Base-by-base conservation (phyloP, 768 basidiomycete genomes). In the Mycena polygramma region DNA sequence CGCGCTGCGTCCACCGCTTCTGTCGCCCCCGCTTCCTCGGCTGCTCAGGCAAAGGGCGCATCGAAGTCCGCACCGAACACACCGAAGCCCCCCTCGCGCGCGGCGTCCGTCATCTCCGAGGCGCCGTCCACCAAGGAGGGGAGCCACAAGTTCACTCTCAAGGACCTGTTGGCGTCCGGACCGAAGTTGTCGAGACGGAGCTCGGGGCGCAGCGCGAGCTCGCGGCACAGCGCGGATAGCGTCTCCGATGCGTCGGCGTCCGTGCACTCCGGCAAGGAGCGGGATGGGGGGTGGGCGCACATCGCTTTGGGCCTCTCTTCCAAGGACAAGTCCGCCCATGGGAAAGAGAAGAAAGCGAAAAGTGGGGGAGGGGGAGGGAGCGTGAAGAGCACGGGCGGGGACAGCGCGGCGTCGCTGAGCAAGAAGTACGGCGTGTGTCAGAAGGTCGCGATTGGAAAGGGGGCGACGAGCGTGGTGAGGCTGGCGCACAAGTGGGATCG, bases 401-500 rank as follows among this genome's bases (percentile, higher is more conserved):
- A 86, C 57, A 87, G 86, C 35, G 11, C 36, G 6, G 61, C 70
- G 74, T 81, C 13, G 78, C 75, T 87, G 73, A 82, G 93, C 46
- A 91, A 96, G 81, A 99, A 99, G 87, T 99, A 99, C 77, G 98
- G 97, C 39, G 91, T 98, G 15, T 99, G 97, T 80, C 95, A 97
- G 84, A 95, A 95, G 83, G 66, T 68, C 24, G 97, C 97, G 15
- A 98, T 99, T 72, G 97, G 97, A 46, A 98, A 96, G 81, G 97
- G 97, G 22, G 98, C 97, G n/a, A 99, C 98, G 30, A 95, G 94
- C 57, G 96, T 98, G 63, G 97, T 99, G 52, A 86, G 95, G 54
- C 88, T 99, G 20, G 97, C 97, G 51, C 98, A 99, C 83, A 99
- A 99, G 83, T 99, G 97, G 97, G 98, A 99, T 80, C 87, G 97